Evolutionary conservation across 148 eudicot species (phyloP).

Genomic region (Vaccinium myrtillus): DNA sequence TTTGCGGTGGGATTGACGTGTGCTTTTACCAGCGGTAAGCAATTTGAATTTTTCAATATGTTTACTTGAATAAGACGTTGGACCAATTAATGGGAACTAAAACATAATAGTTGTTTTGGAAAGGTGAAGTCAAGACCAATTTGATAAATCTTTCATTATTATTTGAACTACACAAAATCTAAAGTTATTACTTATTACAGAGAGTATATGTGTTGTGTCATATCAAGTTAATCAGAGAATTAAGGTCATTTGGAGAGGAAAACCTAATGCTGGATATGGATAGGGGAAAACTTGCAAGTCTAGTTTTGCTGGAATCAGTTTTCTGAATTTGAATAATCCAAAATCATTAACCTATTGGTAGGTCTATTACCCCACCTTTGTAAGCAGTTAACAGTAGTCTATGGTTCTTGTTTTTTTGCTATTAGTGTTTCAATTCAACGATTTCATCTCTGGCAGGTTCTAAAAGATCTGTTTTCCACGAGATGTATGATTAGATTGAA

Average conservation of each 20-base stretch:
- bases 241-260: neutral
- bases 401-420: neutral
- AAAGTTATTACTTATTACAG: neutral
- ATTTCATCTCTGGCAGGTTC: neutral
- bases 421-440: neutral
- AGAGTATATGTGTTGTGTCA: neutral
- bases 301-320: neutral
- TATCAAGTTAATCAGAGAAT: neutral
- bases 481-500: too few species aligned
- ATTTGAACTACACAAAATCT: neutral
- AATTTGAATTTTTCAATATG: neutral
- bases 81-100: too few species aligned
- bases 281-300: neutral
- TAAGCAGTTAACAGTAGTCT: too few species aligned
- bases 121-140: too few species aligned
- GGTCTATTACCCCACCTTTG: too few species aligned
- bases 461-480: neutral
- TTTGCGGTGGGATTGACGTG: slow-evolving; percentile 62
- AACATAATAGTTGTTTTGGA: too few species aligned
- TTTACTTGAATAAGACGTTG: neutral
- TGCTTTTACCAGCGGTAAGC: slow-evolving; percentile 55
- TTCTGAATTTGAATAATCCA: neutral
- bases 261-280: neutral
- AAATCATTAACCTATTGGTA: neutral
- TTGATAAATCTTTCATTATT: too few species aligned